Conservation (phyloP, 1,139 yeast species). For the Geotrichum europaeum region DNA sequence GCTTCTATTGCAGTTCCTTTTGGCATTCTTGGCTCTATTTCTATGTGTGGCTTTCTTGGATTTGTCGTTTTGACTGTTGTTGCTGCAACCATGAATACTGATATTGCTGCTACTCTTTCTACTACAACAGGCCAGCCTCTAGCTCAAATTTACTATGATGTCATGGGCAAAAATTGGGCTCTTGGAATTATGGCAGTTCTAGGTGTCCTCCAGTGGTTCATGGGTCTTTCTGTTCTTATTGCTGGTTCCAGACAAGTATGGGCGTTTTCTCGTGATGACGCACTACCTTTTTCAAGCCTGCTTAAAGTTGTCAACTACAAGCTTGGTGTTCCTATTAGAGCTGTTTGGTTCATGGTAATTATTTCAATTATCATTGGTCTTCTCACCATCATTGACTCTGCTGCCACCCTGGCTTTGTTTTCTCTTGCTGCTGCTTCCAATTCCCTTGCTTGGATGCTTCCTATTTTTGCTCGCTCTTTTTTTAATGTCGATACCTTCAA, state of each 20-base stretch:
- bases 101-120: constrained; percentile 40
- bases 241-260: constrained; percentile 84
- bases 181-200: constrained; percentile 32
- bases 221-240: constrained; percentile 64
- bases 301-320: constrained; percentile 50
- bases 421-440: constrained; percentile 56
- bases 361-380: constrained; percentile 48
- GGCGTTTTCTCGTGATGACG: constrained; percentile 86
- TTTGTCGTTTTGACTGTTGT: constrained; percentile 50
- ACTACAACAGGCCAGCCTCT: constrained; percentile 31
- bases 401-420: constrained; percentile 58
- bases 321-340: constrained; percentile 54
- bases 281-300: constrained; percentile 56
- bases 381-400: constrained; percentile 49
- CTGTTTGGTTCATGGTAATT: constrained; percentile 49
- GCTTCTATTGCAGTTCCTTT: constrained; percentile 62
- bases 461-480: constrained; percentile 44
- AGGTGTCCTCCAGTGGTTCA: constrained; percentile 40
- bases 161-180: constrained; percentile 67
- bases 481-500: constrained; percentile 44
- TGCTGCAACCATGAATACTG: constrained; percentile 51
- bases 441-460: constrained; percentile 55
- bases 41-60: constrained; percentile 57
- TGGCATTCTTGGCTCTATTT: constrained; percentile 53
- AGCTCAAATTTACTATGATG: constrained; percentile 61